phyloP scores from a whole-genome alignment of 768 basidiomycete genomes.

The Leccinellum rugosiceps region DNA sequence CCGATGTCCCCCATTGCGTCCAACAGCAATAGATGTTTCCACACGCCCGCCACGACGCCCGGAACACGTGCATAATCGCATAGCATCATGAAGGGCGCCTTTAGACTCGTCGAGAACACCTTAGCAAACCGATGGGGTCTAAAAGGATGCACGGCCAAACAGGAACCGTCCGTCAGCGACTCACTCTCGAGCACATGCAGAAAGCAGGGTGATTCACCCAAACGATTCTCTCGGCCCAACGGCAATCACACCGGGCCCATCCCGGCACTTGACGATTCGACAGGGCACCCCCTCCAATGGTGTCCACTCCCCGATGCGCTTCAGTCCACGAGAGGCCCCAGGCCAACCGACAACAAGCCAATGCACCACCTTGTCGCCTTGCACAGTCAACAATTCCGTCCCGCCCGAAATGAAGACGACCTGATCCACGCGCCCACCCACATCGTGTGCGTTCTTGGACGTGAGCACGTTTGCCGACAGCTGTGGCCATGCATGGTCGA shows the following conservation, averaged over 20 bases:
- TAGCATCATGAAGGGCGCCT: conserved; percentile 20
- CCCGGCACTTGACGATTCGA: conserved; percentile 19
- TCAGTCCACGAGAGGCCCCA: conserved; percentile 12
- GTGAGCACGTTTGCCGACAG: conserved; percentile 13
- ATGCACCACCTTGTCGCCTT: conserved; percentile 21
- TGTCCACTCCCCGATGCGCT: conserved; percentile 19
- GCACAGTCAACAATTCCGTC: conserved; percentile 27
- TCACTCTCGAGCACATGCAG: not conserved
- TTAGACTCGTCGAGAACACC: conserved; percentile 17
- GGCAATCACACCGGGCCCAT: conserved; percentile 18
- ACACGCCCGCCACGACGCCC: conserved; percentile 24
- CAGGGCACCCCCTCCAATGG: conserved; percentile 16
- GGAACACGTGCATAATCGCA: conserved; percentile 24
- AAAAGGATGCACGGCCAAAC: not conserved
- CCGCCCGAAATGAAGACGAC: conserved; percentile 27
- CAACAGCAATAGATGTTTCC: conserved; percentile 21
- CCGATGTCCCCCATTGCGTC: conserved; percentile 20
- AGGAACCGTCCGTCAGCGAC: not conserved
- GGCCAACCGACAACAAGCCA: conserved; percentile 22
- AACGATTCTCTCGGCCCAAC: conserved; percentile 15
- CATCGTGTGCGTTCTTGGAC: not conserved
- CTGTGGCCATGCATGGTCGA: conserved; percentile 21
- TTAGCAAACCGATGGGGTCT: conserved; percentile 18
- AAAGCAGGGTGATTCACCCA: not conserved
- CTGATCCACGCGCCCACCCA: conserved; percentile 18